Percentiles rank a stretch among this genome's conserved stretches.
phyloP scores from a whole-genome alignment of 495 filamentous ascomycete genomes.

The Aspergillus coremiiformis region DNA sequence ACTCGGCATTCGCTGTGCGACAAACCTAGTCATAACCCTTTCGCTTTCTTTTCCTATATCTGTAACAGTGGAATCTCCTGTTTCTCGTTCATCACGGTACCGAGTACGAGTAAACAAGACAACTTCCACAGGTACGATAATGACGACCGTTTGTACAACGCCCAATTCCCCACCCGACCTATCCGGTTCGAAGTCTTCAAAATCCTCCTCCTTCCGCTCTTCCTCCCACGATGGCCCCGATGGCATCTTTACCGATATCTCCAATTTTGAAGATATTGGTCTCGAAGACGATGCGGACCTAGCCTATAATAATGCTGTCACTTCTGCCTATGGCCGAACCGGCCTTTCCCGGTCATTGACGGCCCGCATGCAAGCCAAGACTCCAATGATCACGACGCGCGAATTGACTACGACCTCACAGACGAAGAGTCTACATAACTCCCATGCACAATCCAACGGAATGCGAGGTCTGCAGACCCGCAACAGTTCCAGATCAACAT shows the following conservation, averaged over 20 bases:
- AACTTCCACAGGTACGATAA: conserved; percentile 32
- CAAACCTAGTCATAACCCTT: neutral
- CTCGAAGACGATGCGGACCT: conserved; percentile 59
- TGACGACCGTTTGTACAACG: conserved; percentile 50
- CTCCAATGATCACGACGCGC: conserved; percentile 32
- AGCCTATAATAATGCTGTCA: conserved; percentile 19
- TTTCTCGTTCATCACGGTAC: neutral
- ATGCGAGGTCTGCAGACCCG: conserved; percentile 17
- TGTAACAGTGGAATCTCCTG: neutral
- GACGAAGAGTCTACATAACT: conserved; percentile 36
- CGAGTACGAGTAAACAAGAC: neutral
- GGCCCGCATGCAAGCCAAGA: conserved; percentile 27
- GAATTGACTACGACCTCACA: conserved; percentile 38
- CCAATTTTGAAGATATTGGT: conserved; percentile 90
- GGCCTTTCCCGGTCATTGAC: conserved; percentile 28
- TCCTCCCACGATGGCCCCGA: conserved; percentile 64
- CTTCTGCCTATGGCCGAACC: conserved; percentile 25
- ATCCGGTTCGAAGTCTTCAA: conserved; percentile 79
- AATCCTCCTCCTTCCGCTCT: conserved; percentile 81
- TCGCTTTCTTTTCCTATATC: conserved; percentile 1
- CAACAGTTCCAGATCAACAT: conserved; percentile 15
- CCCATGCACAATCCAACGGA: conserved; percentile 26
- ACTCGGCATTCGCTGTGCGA: conserved; percentile 11
- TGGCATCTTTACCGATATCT: conserved; percentile 57
- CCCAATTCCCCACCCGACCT: conserved; percentile 79